Percentiles rank a stretch among this genome's conserved stretches.
Evolutionary conservation across 305 asterid genomes (phyloP).

Genomic region (Ruellia speciosa): DNA sequence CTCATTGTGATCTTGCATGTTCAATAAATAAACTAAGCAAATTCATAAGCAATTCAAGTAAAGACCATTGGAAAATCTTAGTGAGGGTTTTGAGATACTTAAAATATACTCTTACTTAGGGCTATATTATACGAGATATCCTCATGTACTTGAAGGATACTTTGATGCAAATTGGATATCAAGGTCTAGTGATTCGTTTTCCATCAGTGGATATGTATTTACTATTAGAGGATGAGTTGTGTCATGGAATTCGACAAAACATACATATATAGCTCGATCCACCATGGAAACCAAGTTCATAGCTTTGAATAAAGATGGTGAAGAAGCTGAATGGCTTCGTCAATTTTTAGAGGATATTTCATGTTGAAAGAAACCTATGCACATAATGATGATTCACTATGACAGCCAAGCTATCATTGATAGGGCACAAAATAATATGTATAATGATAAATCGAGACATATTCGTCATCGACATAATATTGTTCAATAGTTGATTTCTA

Average conservation of each 20-base stretch:
- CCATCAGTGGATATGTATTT: neutral
- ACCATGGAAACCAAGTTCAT: neutral
- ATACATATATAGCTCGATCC: neutral
- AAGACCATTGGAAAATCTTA: neutral
- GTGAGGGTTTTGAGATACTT: neutral
- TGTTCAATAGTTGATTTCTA: neutral
- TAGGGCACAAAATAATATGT: conserved; percentile 1
- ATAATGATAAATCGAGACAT: neutral
- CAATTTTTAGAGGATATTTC: neutral
- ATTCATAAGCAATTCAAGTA: neutral
- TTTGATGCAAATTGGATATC: neutral
- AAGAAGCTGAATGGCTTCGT: neutral
- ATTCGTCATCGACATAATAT: neutral
- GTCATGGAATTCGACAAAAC: neutral
- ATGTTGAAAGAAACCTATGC: neutral
- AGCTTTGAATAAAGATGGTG: neutral
- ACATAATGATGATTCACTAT: neutral
- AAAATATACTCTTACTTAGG: neutral
- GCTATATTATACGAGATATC: neutral
- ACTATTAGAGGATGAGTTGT: neutral
- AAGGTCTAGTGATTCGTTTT: neutral
- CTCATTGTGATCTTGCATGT: neutral
- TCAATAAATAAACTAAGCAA: neutral
- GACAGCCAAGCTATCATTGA: neutral
- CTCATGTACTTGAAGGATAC: conserved; percentile 1